These are phyloP conservation scores for Taphrina communis DNA, from an alignment of 1,139 yeast genomes.

Conservation along the genomic window DNA sequence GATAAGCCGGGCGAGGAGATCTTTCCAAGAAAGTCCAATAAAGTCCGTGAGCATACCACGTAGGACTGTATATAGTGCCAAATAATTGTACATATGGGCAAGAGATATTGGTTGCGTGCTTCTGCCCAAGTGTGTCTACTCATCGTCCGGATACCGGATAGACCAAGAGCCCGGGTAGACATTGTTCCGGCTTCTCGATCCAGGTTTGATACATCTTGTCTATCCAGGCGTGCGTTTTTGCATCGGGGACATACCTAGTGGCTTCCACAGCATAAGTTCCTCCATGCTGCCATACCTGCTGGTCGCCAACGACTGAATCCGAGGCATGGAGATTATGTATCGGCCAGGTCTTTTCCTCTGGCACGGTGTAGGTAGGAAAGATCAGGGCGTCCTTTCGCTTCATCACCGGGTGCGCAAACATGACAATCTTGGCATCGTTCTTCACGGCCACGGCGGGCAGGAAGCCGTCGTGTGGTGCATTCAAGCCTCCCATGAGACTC, in stretches of 20 bases:
- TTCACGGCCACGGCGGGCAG: constrained; percentile 34
- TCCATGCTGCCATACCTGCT: constrained; percentile 28
- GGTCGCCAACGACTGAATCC: constrained; percentile 1
- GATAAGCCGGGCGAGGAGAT: constrained; percentile 7
- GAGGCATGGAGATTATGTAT: constrained; percentile 1
- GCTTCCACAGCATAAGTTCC: constrained; percentile 23
- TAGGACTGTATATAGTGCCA: not conserved
- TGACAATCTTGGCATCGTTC: constrained; percentile 1
- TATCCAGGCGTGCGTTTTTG: constrained; percentile 13
- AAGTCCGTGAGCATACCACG: not conserved
- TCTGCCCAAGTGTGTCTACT: not conserved
- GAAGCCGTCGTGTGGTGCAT: constrained; percentile 33
- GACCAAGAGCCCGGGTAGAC: constrained; percentile 28
- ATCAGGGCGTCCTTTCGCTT: constrained; percentile 14
- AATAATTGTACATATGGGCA: not conserved
- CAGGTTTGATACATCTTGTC: constrained; percentile 28
- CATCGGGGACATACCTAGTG: constrained; percentile 10
- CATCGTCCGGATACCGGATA: constrained; percentile 35
- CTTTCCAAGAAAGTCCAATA: constrained; percentile 1
- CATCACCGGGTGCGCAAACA: constrained; percentile 27
- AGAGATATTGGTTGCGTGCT: not conserved
- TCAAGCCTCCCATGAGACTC: constrained; percentile 20
- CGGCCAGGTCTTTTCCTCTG: constrained; percentile 2
- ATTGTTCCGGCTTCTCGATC: constrained; percentile 1
- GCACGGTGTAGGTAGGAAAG: not conserved